Base-by-base conservation (phyloP, 768 basidiomycete genomes). In the Sutorius australiensis region DNA sequence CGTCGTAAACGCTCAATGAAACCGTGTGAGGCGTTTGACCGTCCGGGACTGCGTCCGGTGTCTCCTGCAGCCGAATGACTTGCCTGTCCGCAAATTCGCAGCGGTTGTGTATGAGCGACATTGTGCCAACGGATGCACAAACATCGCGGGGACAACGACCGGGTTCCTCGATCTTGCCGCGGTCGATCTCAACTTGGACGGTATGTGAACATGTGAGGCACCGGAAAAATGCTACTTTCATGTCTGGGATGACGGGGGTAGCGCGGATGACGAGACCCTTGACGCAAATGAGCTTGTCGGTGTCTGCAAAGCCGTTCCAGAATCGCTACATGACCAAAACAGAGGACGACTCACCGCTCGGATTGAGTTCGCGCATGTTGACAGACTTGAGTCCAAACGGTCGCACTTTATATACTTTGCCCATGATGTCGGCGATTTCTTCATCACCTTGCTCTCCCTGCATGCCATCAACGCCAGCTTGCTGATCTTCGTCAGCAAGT, bases 1-100 rank as follows among this genome's bases (percentile, higher is more conserved):
- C 97, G 65, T 99, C 95, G 65, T 99, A 98, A n/a, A 92, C 91
- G 68, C 94, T 95, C 50, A 98, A 73, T 0, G 92, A 94, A 48
- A 99, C 95, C 0, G 95, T 98, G 61, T 98, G 95, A 0, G 97
- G 97, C 0, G 97, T 98, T 68, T 98, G 95, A 3, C 97, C 97
- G 69, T 98, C 95, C 5, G 95, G 95, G 0, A 99, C 95, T 9
- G 88, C 92, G 64, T 99, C 97, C 1, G 95, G 95, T 0, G 95
- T 98, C 70, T 99, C 97, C 67, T 99, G 97, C 9, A 99, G 75
- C 34, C 95, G 81, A 56, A 98, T 87, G 42, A 95, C 91, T 69
- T 99, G 97, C 48, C 95, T 79, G 70, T 99, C 94, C 19, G 92
- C 90, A 66, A 98, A 99, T 58, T 94, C 90, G 68, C 89, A 95